phyloP scores from a whole-genome alignment of 805 yeast genomes.

The Phaffomyces antillensis region DNA sequence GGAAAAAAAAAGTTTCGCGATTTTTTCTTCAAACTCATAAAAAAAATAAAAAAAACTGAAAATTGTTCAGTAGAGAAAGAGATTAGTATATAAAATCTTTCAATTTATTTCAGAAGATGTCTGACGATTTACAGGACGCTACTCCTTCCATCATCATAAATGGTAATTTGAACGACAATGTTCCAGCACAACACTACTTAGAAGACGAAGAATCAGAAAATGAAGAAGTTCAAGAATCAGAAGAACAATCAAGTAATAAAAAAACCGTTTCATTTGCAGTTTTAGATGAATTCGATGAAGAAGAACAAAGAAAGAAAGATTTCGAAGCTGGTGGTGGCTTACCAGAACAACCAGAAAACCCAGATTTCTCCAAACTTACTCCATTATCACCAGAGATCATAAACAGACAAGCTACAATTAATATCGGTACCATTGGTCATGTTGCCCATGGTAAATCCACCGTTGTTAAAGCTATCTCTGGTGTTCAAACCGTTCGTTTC shows the following conservation, averaged over 20 bases:
- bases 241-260: conserved; percentile 32
- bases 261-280: conserved; percentile 82
- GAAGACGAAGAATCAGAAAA: conserved; percentile 37
- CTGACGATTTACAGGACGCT: conserved; percentile 76
- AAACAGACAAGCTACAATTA: conserved; percentile 97
- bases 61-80: neutral
- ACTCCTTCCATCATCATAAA: conserved; percentile 78
- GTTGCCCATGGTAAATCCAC: conserved; percentile 95
- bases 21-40: neutral
- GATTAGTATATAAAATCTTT: neutral
- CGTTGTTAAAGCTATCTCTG: conserved; percentile 92
- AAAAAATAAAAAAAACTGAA: neutral
- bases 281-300: conserved; percentile 61
- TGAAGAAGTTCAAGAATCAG: conserved; percentile 31
- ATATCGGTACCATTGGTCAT: conserved; percentile 96
- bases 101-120: conserved; percentile 33
- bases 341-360: conserved; percentile 91
- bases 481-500: conserved; percentile 98
- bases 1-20: neutral
- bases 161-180: conserved; percentile 38
- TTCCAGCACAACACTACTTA: conserved; percentile 20
- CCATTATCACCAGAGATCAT: conserved; percentile 94
- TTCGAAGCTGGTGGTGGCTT: conserved; percentile 98
- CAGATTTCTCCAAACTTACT: conserved; percentile 73
- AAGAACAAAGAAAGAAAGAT: conserved; percentile 72